A percentile compares a stretch with the other conserved stretches of the same genome.
phyloP scores from a whole-genome alignment of 495 filamentous ascomycete species.

The Lasiosphaeria miniovina region DNA sequence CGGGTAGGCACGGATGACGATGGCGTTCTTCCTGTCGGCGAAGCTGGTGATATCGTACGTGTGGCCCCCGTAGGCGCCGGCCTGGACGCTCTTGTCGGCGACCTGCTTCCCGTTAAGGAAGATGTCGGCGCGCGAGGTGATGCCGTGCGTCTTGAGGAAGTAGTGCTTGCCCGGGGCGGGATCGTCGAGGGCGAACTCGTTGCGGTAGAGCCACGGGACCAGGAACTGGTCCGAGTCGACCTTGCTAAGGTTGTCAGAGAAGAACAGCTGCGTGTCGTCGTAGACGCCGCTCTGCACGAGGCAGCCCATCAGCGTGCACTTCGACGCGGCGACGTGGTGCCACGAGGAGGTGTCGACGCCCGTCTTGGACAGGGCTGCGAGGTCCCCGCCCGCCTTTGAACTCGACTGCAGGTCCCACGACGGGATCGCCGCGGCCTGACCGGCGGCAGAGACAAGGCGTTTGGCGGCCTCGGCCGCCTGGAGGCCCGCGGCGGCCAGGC shows the following conservation, averaged over 20 bases:
- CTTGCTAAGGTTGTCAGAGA: conserved; percentile 50
- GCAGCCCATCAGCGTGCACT: conserved; percentile 57
- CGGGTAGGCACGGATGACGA: conserved; percentile 54
- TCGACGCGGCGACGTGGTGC: conserved; percentile 46
- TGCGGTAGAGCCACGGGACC: conserved; percentile 60
- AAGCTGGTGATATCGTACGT: conserved; percentile 51
- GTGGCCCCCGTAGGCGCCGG: conserved; percentile 56
- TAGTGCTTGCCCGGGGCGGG: conserved; percentile 43
- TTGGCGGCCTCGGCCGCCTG: not conserved
- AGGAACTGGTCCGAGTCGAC: conserved; percentile 47
- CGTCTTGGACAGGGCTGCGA: conserved; percentile 42
- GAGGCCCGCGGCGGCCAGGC: conserved; percentile 1
- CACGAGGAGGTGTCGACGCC: conserved; percentile 51
- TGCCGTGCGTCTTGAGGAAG: conserved; percentile 55
- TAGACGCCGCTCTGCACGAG: conserved; percentile 53
- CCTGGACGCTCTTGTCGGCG: conserved; percentile 45
- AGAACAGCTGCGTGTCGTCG: conserved; percentile 56
- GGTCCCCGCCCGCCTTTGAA: conserved; percentile 33
- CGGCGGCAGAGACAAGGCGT: conserved; percentile 16
- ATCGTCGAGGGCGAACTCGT: conserved; percentile 46
- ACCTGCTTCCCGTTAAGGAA: conserved; percentile 57
- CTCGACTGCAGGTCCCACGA: conserved; percentile 57
- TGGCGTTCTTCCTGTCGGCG: conserved; percentile 42
- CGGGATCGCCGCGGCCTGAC: conserved; percentile 47
- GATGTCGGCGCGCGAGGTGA: conserved; percentile 60